Base-by-base conservation (phyloP, 306 rosid species). In the Acacia acuminata region DNA sequence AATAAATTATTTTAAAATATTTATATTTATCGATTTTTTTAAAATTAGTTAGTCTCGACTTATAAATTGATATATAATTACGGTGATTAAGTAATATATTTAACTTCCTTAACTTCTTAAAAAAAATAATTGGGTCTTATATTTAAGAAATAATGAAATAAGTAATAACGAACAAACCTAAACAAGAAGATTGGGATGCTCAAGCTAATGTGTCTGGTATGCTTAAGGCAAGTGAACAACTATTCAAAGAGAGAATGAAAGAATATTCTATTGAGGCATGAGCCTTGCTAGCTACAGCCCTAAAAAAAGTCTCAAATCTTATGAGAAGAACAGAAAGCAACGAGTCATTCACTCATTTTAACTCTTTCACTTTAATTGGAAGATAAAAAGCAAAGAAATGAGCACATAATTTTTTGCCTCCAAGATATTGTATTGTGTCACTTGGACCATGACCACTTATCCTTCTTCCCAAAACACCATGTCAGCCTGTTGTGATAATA, bases 381-480 rank as follows among this genome's bases (percentile, higher is more conserved):
- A 80, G 82, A 85, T 82, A 91, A 89, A 91, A 90, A 82, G 89
- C 78, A 81, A 58, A 77, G 58, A 85, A 86, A 51, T 72, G 82
- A 85, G 83, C 79, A 77, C 77, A 88, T 83, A 84, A 73, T 85
- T 79, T 71, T 79, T 4, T 8, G 36, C n/a, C 20, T 10, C 77
- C 79, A 80, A 87, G 84, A 84, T 75, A 80, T 90, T 79, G 83
- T 58, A 63, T 64, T 79, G 53, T 91, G 53, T 91, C 83, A 81
- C 83, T 90, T 86, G 90, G 90, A 92, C 92, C 90, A 90, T 89
- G 97, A 93, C 96, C 92, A 90, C 90, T 91, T 90, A 85, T 74
- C 85, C 85, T 85, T 87, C 88, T 75, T 60, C 88, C 81, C 67
- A 76, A 83, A 85, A 85, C 86, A 63, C 81, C 40, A 88, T 86